Conservation (phyloP, 768 basidiomycete species). For the Pilatotrama ljubarskyi region DNA sequence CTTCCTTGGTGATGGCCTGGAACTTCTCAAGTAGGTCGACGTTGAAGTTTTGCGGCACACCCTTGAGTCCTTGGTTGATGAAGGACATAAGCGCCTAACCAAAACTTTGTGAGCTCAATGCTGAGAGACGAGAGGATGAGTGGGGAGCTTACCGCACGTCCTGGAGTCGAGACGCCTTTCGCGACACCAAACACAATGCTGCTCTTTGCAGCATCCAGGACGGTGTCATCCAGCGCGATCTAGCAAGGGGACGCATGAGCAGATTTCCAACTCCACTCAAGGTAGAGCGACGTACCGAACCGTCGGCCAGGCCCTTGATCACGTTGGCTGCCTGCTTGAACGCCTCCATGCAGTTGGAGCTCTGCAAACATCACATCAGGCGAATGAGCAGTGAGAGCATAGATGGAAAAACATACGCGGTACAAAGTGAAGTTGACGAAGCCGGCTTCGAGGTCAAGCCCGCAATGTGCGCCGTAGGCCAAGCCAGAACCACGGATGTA, state of each 20-base stretch:
- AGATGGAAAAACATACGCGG: constrained; percentile 49
- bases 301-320: constrained; percentile 77
- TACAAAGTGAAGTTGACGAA: constrained; percentile 76
- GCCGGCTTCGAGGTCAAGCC: constrained; percentile 76
- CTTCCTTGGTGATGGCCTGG: constrained; percentile 75
- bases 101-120: not conserved
- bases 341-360: constrained; percentile 76
- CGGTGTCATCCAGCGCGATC: constrained; percentile 79
- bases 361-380: constrained; percentile 45
- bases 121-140: not conserved
- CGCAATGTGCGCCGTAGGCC: constrained; percentile 87
- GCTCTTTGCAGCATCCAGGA: constrained; percentile 89
- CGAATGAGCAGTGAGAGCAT: not conserved
- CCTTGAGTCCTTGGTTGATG: constrained; percentile 88
- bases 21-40: constrained; percentile 76
- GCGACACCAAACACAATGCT: constrained; percentile 86
- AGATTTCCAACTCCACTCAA: not conserved
- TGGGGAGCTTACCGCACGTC: constrained; percentile 69
- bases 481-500: constrained; percentile 93
- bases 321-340: constrained; percentile 80
- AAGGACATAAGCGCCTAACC: constrained; percentile 79
- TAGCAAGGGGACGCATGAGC: constrained; percentile 6
- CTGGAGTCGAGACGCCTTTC: constrained; percentile 77
- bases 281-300: constrained; percentile 56
- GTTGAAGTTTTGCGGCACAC: constrained; percentile 72